Base-by-base conservation (phyloP, 139 green algal species). In the Ostreobium quekettii region DNA sequence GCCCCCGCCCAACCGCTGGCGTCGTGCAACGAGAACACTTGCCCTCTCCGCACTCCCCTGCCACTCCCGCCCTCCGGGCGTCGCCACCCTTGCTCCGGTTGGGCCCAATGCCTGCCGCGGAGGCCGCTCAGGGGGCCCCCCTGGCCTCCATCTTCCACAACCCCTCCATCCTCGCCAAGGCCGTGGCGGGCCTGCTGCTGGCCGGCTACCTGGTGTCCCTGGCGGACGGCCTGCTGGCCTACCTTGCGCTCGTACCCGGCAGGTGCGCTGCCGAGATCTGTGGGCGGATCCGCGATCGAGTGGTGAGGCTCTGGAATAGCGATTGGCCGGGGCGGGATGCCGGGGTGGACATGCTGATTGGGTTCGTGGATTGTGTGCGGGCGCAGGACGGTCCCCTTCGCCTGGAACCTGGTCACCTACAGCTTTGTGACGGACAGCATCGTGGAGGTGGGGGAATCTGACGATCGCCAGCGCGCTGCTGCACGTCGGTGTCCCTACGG, bases 371-470 rank as follows among this genome's bases (percentile, higher is more conserved):
- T 8, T 38, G 35, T 49, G 60, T 28, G 24, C 15, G 15, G 15
- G n/a, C 60, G 48, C 63, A 78, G 74, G 31, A 85, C 82, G 31
- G 63, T 85, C 38, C 79, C 78, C 24, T 80, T 65, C 57, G 70
- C 81, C 1, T 88, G 82, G 82, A 85, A 84, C 60, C 61, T 86
- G 1, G 2, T 86, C 0, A 85, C 82, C 1, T 72, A 69, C 19
- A 74, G 72, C 1, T 78, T 88, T 7, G 22, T 86, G 3, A 76
- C 64, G 2, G 68, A 59, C 1, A 83, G 82, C 29, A 35, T 68
- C 7, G 32, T 83, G 22, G 72, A 83, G 72, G 82, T 86, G 58
- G 42, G 66, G 2, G 46, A 1, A 7, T 61, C 5, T n/a, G 19
- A 57, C 26, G 7, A 30, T 26, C 30, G n/a, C 56, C 56, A 19